Evolutionary conservation across 257 asterid species (phyloP), one percentile per base, ranked within the genome.

Genomic region (Hygrophila difformis): DNA sequence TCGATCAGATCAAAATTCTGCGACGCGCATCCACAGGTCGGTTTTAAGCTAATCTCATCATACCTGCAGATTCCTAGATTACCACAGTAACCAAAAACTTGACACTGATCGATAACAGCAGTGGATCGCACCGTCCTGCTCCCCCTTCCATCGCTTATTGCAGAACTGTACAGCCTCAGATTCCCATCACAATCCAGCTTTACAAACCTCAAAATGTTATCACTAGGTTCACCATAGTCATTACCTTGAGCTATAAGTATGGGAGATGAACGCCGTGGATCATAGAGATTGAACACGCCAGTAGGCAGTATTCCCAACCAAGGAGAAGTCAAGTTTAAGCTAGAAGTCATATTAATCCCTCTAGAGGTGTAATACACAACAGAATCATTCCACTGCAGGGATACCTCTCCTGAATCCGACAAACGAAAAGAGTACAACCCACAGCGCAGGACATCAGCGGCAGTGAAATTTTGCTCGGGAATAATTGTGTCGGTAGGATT

Each of bases 141-240:
- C 15, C 82, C 79, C 47, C 51, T 70, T 3, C 91, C 93, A 53
- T 45, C 63, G 47, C 55, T 40, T 37, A 31, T 29, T 26, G 67
- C 18, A n/a, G 84, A 74, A 55, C 79, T 81, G 39, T 81, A 81
- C 57, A 76, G 81, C 65, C 91, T 76, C 71, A 84, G 44, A 54
- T 84, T 84, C 3, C 95, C 95, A 73, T 84, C 95, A 59, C 39
- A 47, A n/a, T 77, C 95, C 63, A 84, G 31, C 63, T 73, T 71
- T 50, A 84, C 73, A 51, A 73, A 81, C 68, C 78, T 74, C 33
- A 81, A 22, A n/a, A 51, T 56, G 34, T 43, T 38, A 18, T 40
- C 43, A 18, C 59, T 66, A 6, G 51, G 61, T 26, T 77, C 81
- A n/a, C 83, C 83, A 53, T 68, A 84, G 40, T 73, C 81, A 61